Conservation (phyloP, 148 eudicot species). For the Silene conica region DNA sequence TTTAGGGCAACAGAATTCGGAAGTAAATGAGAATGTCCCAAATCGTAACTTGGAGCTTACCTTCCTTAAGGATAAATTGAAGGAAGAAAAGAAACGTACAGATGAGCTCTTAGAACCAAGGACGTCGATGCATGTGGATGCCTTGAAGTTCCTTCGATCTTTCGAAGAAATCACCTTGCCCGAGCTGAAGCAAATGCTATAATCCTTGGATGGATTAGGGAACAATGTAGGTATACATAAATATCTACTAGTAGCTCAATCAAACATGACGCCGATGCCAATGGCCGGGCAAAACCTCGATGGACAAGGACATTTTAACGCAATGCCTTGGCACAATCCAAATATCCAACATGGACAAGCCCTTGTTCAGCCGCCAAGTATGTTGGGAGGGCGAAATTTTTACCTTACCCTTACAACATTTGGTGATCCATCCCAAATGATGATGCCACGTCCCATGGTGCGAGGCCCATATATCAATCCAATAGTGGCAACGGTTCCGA, state of each 20-base stretch:
- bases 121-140: conserved; percentile 9
- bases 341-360: too few relatives aligned
- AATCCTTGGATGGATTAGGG: neutral
- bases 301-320: neutral
- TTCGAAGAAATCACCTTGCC: neutral
- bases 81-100: conserved; percentile 22
- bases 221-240: neutral
- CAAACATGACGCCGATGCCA: too few relatives aligned
- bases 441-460: neutral
- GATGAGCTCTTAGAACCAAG: conserved; percentile 20
- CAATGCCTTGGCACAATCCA: neutral
- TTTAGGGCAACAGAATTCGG: neutral
- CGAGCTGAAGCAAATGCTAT: neutral
- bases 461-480: neutral
- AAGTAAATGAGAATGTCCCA: neutral
- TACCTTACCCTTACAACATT: neutral
- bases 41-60: conserved; percentile 17
- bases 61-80: conserved; percentile 7
- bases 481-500: neutral
- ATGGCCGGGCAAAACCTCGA: neutral
- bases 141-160: conserved; percentile 27
- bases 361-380: neutral
- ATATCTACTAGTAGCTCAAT: neutral
- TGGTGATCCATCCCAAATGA: neutral
- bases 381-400: neutral